Evolutionary conservation across 1,284 basidiomycete species (phyloP).

Genomic region (Boletus holoroseus): DNA sequence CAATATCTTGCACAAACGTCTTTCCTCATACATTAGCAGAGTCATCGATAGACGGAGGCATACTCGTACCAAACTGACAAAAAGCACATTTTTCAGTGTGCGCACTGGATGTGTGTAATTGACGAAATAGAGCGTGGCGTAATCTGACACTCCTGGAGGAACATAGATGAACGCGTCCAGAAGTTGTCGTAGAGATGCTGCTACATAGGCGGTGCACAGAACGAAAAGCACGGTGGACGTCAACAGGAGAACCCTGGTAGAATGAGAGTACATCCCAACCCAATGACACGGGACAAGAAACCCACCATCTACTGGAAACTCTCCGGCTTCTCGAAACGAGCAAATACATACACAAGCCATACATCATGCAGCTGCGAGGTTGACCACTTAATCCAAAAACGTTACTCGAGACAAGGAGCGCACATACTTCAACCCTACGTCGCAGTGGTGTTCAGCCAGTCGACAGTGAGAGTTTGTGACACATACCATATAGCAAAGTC

Average conservation of each 20-base stretch:
- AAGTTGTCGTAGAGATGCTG: slow-evolving; percentile 16
- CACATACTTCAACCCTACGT: slow-evolving; percentile 13
- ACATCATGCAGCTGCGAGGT: slow-evolving; percentile 12
- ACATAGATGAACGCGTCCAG: slow-evolving; percentile 17
- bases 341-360: slow-evolving; percentile 18
- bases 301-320: slow-evolving; percentile 8
- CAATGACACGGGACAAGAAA: not conserved
- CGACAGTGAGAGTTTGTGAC: not conserved
- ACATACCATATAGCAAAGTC: slow-evolving; percentile 18
- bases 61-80: slow-evolving; percentile 12
- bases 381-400: not conserved
- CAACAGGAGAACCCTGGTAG: slow-evolving; percentile 11
- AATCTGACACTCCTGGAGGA: slow-evolving; percentile 6
- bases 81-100: slow-evolving; percentile 18
- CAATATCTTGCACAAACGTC: slow-evolving; percentile 16
- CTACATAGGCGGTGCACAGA: slow-evolving; percentile 9
- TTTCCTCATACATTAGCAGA: slow-evolving; percentile 2
- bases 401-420: not conserved
- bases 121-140: slow-evolving; percentile 12
- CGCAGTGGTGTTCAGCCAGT: not conserved
- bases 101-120: slow-evolving; percentile 13
- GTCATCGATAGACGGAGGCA: not conserved
- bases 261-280: not conserved
- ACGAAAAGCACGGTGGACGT: slow-evolving; percentile 18
- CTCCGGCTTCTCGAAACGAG: slow-evolving; percentile 5